Conservation (phyloP, 2,329 filamentous ascomycete species). For the Endoconidiophora laricicola region DNA sequence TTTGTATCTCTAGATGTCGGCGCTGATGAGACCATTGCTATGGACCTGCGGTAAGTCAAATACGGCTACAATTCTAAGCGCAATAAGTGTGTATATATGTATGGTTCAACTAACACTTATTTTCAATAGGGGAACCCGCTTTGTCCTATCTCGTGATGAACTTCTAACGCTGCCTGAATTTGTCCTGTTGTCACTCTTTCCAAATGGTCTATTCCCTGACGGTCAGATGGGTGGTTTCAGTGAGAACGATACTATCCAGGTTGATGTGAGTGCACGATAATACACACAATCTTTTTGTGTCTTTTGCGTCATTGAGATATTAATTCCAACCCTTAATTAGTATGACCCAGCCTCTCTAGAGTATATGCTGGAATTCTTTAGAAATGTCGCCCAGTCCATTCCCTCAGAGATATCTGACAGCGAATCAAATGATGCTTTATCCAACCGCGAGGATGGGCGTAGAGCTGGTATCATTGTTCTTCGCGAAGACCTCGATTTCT, state of each 20-base stretch:
- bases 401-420: constrained; percentile 25
- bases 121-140: constrained; percentile 61
- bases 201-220: constrained; percentile 94
- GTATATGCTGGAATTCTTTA: constrained; percentile 99
- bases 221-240: constrained; percentile 87
- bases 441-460: constrained; percentile 57
- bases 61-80: not conserved
- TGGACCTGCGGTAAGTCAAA: constrained; percentile 67
- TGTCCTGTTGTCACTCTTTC: constrained; percentile 90
- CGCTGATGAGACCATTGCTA: constrained; percentile 83
- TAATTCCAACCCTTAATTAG: constrained; percentile 30
- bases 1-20: constrained; percentile 43
- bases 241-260: constrained; percentile 86
- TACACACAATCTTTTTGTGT: too few relatives aligned
- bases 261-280: constrained; percentile 58
- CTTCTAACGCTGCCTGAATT: constrained; percentile 92
- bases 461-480: constrained; percentile 95
- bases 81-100: too few relatives aligned
- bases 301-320: not conserved
- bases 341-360: constrained; percentile 92
- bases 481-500: constrained; percentile 92
- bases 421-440: constrained; percentile 51
- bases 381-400: constrained; percentile 90
- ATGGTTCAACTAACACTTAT: constrained; percentile 17
- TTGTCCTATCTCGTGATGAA: constrained; percentile 88